Conservation (phyloP, 2,329 filamentous ascomycete genomes). For the Coniella lustricola region DNA sequence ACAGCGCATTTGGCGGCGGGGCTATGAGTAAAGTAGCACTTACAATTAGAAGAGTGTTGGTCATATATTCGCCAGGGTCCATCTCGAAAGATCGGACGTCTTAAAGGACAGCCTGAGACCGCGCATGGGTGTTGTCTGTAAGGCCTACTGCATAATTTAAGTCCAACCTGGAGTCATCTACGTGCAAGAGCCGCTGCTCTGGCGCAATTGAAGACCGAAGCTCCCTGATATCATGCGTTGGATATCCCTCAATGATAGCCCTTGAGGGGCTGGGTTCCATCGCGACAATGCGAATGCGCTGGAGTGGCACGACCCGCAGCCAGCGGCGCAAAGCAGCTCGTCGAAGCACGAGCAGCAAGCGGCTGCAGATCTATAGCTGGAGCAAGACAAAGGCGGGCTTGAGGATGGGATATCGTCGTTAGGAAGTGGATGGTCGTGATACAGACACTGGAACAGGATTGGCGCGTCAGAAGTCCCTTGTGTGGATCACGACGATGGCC, state of each 20-base stretch:
- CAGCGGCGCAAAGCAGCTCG: slow-evolving; percentile 3
- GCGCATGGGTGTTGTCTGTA: slow-evolving; percentile 13
- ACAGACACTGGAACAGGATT: background rate
- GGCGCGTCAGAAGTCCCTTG: background rate
- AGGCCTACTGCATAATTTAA: slow-evolving; percentile 1
- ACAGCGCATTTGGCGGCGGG: background rate
- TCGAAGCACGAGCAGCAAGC: slow-evolving; percentile 1
- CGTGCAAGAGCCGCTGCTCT: slow-evolving; percentile 1
- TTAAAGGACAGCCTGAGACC: slow-evolving; percentile 17
- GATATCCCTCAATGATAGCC: slow-evolving; percentile 4
- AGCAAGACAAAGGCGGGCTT: background rate
- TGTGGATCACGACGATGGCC: background rate
- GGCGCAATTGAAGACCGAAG: background rate
- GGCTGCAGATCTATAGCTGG: background rate
- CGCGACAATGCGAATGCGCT: slow-evolving; percentile 1
- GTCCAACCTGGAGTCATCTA: slow-evolving; percentile 9
- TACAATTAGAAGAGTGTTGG: slow-evolving; percentile 54
- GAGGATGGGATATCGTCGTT: background rate
- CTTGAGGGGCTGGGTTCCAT: slow-evolving; percentile 15
- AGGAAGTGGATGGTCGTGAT: background rate
- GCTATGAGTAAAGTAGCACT: slow-evolving; percentile 22
- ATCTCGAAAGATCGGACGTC: slow-evolving; percentile 37
- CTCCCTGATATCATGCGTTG: slow-evolving; percentile 4
- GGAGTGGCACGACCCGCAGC: slow-evolving; percentile 5
- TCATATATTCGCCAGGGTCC: slow-evolving; percentile 58